Percentiles rank a stretch among this genome's conserved stretches.
phyloP scores from a whole-genome alignment of 202 grass and related monocot genomes.

The Dendrocalamus latiflorus region DNA sequence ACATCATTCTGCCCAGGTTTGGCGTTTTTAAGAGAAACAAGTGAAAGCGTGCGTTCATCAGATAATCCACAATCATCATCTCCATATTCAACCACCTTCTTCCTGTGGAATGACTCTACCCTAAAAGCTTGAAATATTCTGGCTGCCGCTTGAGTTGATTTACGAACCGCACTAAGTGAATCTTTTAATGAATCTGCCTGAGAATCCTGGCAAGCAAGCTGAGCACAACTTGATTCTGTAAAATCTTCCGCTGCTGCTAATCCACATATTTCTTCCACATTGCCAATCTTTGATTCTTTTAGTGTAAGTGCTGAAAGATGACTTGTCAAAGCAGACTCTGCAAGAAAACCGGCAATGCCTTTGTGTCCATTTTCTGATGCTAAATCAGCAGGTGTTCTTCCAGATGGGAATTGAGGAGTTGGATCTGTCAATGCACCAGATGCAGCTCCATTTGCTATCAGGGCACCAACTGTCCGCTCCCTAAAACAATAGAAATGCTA shows the following conservation, averaged over 20 bases:
- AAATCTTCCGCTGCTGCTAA: slow-evolving; percentile 25
- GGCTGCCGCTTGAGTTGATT: slow-evolving; percentile 93
- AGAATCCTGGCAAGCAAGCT: too few species aligned
- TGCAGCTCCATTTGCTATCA: slow-evolving; percentile 74
- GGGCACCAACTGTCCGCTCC: slow-evolving; percentile 59
- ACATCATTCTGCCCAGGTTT: slow-evolving; percentile 56
- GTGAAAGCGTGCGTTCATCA: slow-evolving; percentile 73
- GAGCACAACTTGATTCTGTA: slow-evolving; percentile 27
- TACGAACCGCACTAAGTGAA: slow-evolving; percentile 84
- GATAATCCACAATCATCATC: slow-evolving; percentile 74
- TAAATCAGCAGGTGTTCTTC: slow-evolving; percentile 93
- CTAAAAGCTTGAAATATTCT: slow-evolving; percentile 98
- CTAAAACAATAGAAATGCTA: slow-evolving; percentile 40
- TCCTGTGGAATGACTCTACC: slow-evolving; percentile 94
- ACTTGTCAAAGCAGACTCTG: slow-evolving; percentile 91
- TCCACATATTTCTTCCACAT: slow-evolving; percentile 44
- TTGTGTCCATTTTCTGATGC: slow-evolving; percentile 96
- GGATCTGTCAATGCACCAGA: slow-evolving; percentile 86
- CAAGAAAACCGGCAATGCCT: slow-evolving; percentile 94
- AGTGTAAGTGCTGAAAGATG: slow-evolving; percentile 78
- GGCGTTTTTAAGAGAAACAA: slow-evolving; percentile 67
- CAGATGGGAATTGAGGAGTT: slow-evolving; percentile 69
- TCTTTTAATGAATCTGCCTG: slow-evolving; percentile 71
- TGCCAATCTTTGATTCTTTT: slow-evolving; percentile 58
- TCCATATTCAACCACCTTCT: slow-evolving; percentile 73